Evolutionary conservation across 148 eudicot species (phyloP).

Genomic region (Silene latifolia): DNA sequence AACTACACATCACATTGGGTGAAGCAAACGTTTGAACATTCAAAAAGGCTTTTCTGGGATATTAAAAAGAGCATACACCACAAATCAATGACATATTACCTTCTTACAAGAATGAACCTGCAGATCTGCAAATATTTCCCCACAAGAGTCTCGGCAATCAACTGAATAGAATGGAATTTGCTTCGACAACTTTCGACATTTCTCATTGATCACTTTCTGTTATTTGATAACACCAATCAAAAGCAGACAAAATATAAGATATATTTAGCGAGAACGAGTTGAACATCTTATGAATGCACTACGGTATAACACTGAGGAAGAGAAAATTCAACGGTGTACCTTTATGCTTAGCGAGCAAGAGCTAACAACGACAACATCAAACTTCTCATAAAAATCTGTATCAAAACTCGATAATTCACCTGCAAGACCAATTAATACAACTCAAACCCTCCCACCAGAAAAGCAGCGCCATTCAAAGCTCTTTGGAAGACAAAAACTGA

Average conservation of each 20-base stretch:
- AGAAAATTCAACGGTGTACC: conserved; percentile 28
- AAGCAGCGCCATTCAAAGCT: background rate
- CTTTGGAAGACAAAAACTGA: background rate
- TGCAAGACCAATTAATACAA: conserved; percentile 25
- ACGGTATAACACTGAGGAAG: background rate
- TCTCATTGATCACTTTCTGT: conserved; percentile 74
- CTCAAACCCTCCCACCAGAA: background rate
- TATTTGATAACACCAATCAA: conserved; percentile 7
- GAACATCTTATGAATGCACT: background rate
- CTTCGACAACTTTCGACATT: conserved; percentile 74
- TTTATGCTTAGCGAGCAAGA: conserved; percentile 63
- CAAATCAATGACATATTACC: conserved; percentile 34
- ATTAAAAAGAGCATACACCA: background rate
- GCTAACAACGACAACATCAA: conserved; percentile 78
- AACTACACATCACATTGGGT: background rate
- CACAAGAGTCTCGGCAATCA: conserved; percentile 89
- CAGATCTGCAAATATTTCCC: conserved; percentile 93
- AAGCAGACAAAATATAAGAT: background rate
- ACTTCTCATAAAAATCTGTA: conserved; percentile 65
- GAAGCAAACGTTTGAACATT: background rate
- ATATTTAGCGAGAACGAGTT: background rate
- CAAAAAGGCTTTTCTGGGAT: background rate
- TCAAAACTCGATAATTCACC: conserved; percentile 63
- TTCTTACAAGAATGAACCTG: conserved; percentile 61
- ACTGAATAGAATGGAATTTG: conserved; percentile 80